Evolutionary conservation across 805 yeast genomes (phyloP), one percentile per base, ranked within the genome.

Genomic region (Hermanozyma aechmeae): DNA sequence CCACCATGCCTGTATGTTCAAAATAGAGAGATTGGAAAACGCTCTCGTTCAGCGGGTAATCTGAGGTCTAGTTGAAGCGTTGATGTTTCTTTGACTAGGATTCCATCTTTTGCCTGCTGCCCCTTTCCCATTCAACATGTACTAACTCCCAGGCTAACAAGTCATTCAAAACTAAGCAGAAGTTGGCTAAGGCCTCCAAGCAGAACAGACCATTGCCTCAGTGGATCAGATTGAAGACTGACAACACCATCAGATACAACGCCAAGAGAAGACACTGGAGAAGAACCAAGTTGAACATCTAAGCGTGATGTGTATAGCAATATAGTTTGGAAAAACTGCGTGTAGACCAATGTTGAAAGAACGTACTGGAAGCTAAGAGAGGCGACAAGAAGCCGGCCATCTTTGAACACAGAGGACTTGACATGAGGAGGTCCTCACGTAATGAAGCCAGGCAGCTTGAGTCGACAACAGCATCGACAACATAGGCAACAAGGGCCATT

Each of bases 181-280:
- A 86, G 79, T 80, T 89, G 69, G 96, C 95, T 67, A 89, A 92
- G 80, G 96, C 95, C 65, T 79, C 78, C 67, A 89, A 86, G 76
- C 95, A 85, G 75, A 89, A 86, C 89, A 85, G 97, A 79, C 96
- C 96, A 65, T 81, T 89, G 68, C 98, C 98, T 60, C 96, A 87
- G 74, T 89, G 96, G 96, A 73, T 89, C 82, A 85, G 97, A 76
- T 77, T 87, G 71, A 89, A 86, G 82, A 85, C 97, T 66, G 79
- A 73, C 71, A 89, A 85, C 94, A 87, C 78, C 59, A 81, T 92
- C 76, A 85, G 94, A 79, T 85, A 85, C 83, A 89, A 89, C 75
- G 93, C 95, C 65, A 92, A 92, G 86, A 86, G 97, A 84, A 82
- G 97, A 79, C 95, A 92, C 92, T 89, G 98, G 98, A 89, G 96